Percentiles rank a stretch among this genome's conserved stretches.
phyloP scores from a whole-genome alignment of 108 stramenopile species.

The Chaetoceros muelleri region DNA sequence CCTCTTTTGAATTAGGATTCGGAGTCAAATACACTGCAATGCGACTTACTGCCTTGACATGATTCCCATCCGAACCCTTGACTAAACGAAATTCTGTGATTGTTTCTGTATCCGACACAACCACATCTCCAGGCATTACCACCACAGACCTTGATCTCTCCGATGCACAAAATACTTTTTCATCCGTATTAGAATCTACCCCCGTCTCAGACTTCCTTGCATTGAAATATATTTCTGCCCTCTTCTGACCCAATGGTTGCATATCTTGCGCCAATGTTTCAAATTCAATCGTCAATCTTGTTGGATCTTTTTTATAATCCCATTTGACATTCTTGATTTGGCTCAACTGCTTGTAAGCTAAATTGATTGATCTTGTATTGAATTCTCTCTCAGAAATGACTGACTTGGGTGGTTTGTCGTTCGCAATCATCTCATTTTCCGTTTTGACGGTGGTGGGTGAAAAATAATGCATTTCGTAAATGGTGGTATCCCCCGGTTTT shows the following conservation, averaged over 20 bases:
- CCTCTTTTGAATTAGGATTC: constrained; percentile 47
- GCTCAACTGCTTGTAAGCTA: constrained; percentile 26
- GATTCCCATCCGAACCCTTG: constrained; percentile 7
- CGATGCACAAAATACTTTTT: constrained; percentile 11
- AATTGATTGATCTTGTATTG: constrained; percentile 30
- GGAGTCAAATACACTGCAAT: constrained; percentile 44
- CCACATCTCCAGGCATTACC: constrained; percentile 24
- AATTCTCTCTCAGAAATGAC: constrained; percentile 36
- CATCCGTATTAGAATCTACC: background rate
- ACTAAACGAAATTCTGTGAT: constrained; percentile 29
- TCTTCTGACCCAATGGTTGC: constrained; percentile 33
- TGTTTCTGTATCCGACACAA: constrained; percentile 31
- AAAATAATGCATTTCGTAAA: constrained; percentile 30
- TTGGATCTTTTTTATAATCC: constrained; percentile 37
- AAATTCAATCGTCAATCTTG: constrained; percentile 17
- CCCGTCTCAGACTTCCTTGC: constrained; percentile 20
- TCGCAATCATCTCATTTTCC: constrained; percentile 15
- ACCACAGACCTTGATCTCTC: constrained; percentile 34
- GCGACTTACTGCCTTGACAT: constrained; percentile 19
- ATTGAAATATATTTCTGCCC: constrained; percentile 31
- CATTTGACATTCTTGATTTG: constrained; percentile 33
- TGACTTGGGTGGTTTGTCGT: constrained; percentile 13
- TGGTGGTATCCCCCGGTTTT: constrained; percentile 17
- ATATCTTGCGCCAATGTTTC: constrained; percentile 29
- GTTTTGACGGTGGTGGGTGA: constrained; percentile 19